Conservation (phyloP, 306 rosid species). For the Trichosanthes truncata region DNA sequence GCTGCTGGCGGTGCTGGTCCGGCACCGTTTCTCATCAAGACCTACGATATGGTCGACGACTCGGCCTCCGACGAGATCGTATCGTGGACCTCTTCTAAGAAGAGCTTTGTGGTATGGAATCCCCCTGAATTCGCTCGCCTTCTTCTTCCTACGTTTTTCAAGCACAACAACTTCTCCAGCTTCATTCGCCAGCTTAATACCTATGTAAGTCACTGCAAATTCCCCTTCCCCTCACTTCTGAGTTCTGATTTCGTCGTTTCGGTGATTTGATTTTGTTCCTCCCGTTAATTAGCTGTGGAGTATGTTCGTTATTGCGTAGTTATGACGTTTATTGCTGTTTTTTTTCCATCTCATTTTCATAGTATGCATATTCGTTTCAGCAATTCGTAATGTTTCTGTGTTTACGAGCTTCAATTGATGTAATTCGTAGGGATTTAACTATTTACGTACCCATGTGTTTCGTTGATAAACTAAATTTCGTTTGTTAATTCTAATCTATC, state of each 20-base stretch:
- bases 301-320: not conserved
- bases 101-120: constrained; percentile 90
- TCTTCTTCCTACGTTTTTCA: constrained; percentile 82
- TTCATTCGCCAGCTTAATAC: constrained; percentile 98
- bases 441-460: not conserved
- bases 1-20: constrained; percentile 66
- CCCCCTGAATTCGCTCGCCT: constrained; percentile 78
- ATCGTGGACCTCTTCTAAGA: constrained; percentile 64
- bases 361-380: not conserved
- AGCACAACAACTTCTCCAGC: constrained; percentile 96
- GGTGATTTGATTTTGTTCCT: not conserved
- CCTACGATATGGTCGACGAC: constrained; percentile 93
- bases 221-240: not conserved
- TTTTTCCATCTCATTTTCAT: not conserved
- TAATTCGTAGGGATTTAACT: not conserved
- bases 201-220: constrained; percentile 39
- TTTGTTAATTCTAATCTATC: not conserved
- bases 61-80: constrained; percentile 65
- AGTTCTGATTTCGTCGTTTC: not conserved
- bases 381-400: not conserved
- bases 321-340: not conserved
- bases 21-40: constrained; percentile 81
- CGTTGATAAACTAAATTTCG: not conserved
- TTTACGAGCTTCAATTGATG: not conserved
- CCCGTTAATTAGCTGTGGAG: not conserved